Percentiles rank a stretch among this genome's conserved stretches.
Conservation (phyloP, 306 rosid species). For the Senna siamea region DNA sequence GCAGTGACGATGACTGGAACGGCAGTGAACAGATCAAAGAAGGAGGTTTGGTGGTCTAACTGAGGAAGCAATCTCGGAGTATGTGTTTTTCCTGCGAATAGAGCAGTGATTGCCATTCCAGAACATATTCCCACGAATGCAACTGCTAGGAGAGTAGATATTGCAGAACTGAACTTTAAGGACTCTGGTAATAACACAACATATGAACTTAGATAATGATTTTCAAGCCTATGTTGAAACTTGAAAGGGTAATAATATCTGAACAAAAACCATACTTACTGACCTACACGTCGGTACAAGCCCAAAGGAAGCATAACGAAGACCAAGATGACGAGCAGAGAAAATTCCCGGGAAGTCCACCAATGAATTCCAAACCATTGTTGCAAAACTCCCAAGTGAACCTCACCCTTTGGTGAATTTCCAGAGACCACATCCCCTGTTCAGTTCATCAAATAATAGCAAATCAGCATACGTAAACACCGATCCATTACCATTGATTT, state of each 20-base stretch:
- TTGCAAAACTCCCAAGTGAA: slow-evolving; percentile 84
- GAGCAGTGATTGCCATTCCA: slow-evolving; percentile 65
- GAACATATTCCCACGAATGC: slow-evolving; percentile 79
- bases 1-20: slow-evolving; percentile 95
- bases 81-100: slow-evolving; percentile 65
- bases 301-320: slow-evolving; percentile 76
- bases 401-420: slow-evolving; percentile 49
- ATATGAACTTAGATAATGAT: background rate
- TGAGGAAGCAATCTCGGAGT: slow-evolving; percentile 69
- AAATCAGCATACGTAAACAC: background rate
- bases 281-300: slow-evolving; percentile 74
- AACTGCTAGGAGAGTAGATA: slow-evolving; percentile 82
- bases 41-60: slow-evolving; percentile 62
- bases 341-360: slow-evolving; percentile 85
- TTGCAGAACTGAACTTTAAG: slow-evolving; percentile 74
- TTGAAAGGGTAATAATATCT: no score
- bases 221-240: no score
- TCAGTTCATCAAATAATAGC: slow-evolving; percentile 9
- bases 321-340: slow-evolving; percentile 55
- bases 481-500: background rate
- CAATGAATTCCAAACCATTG: slow-evolving; percentile 89
- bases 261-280: slow-evolving; percentile 7
- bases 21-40: slow-evolving; percentile 88
- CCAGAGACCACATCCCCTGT: slow-evolving; percentile 89
- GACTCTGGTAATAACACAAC: slow-evolving; percentile 54